Percentiles rank a stretch among this genome's conserved stretches.
Conservation (phyloP, 2,329 filamentous ascomycete genomes). For the Sphaerulina vaccinii region DNA sequence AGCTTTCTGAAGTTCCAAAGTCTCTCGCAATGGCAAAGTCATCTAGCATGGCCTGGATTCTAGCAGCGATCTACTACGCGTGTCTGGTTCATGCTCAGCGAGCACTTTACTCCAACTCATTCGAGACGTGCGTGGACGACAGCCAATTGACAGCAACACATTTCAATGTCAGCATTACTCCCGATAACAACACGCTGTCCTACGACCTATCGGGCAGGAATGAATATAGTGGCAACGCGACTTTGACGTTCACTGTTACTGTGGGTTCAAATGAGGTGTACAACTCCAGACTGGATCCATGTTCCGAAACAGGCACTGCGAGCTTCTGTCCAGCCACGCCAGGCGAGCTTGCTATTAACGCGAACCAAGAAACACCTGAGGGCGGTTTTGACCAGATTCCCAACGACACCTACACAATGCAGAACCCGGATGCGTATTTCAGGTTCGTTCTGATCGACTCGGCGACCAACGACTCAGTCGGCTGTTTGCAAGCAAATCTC, state of each 20-base stretch:
- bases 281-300: conserved; percentile 54
- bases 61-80: too few species aligned
- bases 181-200: conserved; percentile 67
- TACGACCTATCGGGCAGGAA: conserved; percentile 78
- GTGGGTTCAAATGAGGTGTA: conserved; percentile 70
- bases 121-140: conserved; percentile 79
- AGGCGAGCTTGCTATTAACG: background rate
- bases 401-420: background rate
- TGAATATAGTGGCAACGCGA: conserved; percentile 75
- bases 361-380: background rate
- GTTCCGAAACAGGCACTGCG: background rate
- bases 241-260: conserved; percentile 69
- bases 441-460: background rate
- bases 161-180: conserved; percentile 79
- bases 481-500: conserved; percentile 5
- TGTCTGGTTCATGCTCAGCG: conserved; percentile 60
- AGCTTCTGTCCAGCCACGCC: conserved; percentile 3
- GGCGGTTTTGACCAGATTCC: background rate
- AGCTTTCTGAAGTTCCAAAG: too few species aligned
- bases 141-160: conserved; percentile 81
- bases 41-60: too few species aligned
- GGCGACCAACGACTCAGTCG: background rate
- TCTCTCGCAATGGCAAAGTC: too few species aligned
- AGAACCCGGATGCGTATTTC: background rate
- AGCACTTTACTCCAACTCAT: conserved; percentile 74